Evolutionary conservation across 805 yeast species (phyloP).

Genomic region (Saturnispora hagleri): DNA sequence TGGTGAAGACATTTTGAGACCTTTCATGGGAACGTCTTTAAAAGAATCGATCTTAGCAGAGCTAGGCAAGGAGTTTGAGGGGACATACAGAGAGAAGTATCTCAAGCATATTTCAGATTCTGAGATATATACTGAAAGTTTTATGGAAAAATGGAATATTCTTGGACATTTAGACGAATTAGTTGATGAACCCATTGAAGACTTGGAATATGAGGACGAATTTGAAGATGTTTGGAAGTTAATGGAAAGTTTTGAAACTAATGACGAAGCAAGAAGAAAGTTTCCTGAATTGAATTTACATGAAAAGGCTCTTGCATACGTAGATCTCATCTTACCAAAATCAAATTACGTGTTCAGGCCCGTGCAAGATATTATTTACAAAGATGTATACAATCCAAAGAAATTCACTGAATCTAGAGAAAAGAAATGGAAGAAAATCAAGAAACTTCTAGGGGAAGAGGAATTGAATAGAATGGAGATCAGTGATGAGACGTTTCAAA

Average conservation of each 20-base stretch:
- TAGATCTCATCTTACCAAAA: conserved; percentile 14
- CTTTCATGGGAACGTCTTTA: conserved; percentile 2
- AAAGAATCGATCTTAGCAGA: conserved; percentile 10
- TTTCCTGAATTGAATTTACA: conserved; percentile 11
- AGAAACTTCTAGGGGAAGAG: conserved; percentile 16
- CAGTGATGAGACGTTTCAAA: conserved; percentile 19
- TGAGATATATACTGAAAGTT: conserved; percentile 21
- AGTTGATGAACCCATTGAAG: conserved; percentile 24
- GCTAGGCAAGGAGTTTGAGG: conserved; percentile 21
- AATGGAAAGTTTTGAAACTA: conserved; percentile 11
- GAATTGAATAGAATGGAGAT: conserved; percentile 19
- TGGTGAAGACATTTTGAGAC: background rate
- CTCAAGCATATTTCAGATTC: conserved; percentile 15
- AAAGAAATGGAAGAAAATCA: conserved; percentile 23
- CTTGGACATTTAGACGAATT: conserved; percentile 25
- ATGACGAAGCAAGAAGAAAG: conserved; percentile 1
- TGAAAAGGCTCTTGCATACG: conserved; percentile 17
- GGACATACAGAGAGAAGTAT: conserved; percentile 25
- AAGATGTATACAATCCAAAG: conserved; percentile 23
- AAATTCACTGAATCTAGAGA: conserved; percentile 21
- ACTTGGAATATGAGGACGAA: background rate
- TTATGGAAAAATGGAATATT: conserved; percentile 20
- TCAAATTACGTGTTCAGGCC: conserved; percentile 21
- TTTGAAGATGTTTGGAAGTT: background rate
- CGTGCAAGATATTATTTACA: conserved; percentile 22